These are phyloP conservation scores for Trametes pubescens DNA, from an alignment of 1,284 basidiomycete genomes.

Conservation along the genomic window DNA sequence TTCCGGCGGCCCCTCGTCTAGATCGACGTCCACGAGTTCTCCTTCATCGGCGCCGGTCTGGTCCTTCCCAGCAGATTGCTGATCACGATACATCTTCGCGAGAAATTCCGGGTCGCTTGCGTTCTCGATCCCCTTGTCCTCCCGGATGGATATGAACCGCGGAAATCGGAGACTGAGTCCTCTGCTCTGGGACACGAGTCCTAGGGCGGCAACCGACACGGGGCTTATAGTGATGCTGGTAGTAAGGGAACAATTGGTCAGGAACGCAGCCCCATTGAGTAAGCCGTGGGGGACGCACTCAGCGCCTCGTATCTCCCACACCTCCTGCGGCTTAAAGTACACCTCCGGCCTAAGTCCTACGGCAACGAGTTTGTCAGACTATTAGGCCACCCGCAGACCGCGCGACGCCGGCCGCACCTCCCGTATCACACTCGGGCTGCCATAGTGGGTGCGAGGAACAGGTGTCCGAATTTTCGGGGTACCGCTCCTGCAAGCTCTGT, in stretches of 20 bases:
- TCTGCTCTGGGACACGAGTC: conserved; percentile 69
- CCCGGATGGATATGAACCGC: conserved; percentile 81
- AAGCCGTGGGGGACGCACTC: conserved; percentile 63
- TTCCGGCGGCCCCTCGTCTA: conserved; percentile 33
- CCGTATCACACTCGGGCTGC: conserved; percentile 67
- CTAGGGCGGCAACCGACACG: conserved; percentile 83
- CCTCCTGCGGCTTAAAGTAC: conserved; percentile 87
- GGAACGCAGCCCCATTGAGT: background rate
- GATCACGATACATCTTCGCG: conserved; percentile 71
- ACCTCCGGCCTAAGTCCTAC: conserved; percentile 81
- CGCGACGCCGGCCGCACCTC: conserved; percentile 53
- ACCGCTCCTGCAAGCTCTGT: conserved; percentile 67
- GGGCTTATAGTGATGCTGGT: conserved; percentile 87
- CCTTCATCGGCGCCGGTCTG: conserved; percentile 57
- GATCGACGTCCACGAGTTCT: conserved; percentile 63
- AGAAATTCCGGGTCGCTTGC: conserved; percentile 82
- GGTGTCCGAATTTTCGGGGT: conserved; percentile 69
- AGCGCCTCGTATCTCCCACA: conserved; percentile 93
- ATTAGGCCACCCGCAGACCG: conserved; percentile 7
- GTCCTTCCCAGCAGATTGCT: conserved; percentile 56
- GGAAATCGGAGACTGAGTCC: conserved; percentile 92
- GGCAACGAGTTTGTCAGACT: conserved; percentile 14
- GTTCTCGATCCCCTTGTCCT: conserved; percentile 83
- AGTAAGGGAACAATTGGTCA: conserved; percentile 16
- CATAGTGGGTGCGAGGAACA: conserved; percentile 70